These are phyloP conservation scores for Fusarium acutatum DNA, from an alignment of 2,329 filamentous ascomycete genomes.

Conservation along the genomic window DNA sequence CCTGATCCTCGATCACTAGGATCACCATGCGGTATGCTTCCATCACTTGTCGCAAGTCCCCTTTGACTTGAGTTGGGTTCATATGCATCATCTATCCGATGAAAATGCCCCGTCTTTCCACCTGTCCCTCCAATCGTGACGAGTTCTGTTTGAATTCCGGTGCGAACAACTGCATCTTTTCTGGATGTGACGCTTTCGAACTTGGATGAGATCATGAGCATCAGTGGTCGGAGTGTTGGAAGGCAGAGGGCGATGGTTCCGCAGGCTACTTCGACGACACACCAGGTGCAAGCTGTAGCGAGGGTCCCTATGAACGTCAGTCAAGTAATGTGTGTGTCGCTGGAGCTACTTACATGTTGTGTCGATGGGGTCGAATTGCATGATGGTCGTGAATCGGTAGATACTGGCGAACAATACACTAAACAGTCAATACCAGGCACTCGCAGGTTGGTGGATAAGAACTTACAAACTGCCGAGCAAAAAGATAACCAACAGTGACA, in stretches of 20 bases:
- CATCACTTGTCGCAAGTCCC: background rate
- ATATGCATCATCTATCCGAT: constrained; percentile 5
- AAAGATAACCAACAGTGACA: constrained; percentile 24
- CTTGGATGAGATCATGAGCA: constrained; percentile 16
- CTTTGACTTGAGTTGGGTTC: background rate
- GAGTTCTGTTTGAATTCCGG: background rate
- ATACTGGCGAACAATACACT: constrained; percentile 30
- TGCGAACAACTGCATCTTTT: background rate
- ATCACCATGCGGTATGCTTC: background rate
- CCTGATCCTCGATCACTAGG: background rate
- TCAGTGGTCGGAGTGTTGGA: constrained; percentile 16
- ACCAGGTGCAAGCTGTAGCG: constrained; percentile 26
- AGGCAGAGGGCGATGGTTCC: constrained; percentile 27
- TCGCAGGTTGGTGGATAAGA: accelerated
- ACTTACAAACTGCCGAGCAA: constrained; percentile 29
- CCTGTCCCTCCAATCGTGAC: constrained; percentile 19
- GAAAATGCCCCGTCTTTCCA: background rate
- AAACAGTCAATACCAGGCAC: accelerated
- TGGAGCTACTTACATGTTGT: constrained; percentile 10
- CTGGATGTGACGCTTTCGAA: constrained; percentile 8
- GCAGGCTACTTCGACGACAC: constrained; percentile 27
- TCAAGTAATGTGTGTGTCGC: background rate
- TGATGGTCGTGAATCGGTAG: constrained; percentile 27
- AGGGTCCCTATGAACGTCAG: constrained; percentile 11
- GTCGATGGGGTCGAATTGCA: constrained; percentile 9